Percentiles rank a stretch among this genome's conserved stretches.
Evolutionary conservation across 768 basidiomycete genomes (phyloP).

Genomic region (Tremella fuciformis): DNA sequence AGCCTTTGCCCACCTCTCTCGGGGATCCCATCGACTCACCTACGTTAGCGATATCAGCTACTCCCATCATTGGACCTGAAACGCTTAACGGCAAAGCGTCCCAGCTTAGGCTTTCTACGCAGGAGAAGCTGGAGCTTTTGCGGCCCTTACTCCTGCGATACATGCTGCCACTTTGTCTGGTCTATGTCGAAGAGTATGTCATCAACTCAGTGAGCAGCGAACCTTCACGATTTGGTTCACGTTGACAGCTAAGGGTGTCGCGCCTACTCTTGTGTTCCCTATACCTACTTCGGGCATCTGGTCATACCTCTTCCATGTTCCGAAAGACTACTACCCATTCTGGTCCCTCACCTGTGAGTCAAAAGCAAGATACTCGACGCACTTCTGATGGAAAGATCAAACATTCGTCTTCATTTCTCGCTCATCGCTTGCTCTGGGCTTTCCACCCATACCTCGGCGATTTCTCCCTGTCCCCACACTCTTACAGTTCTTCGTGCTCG

Average conservation of each 20-base stretch:
- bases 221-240: background rate
- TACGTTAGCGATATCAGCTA: conserved; percentile 10
- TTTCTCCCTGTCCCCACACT: conserved; percentile 74
- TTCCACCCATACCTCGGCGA: conserved; percentile 70
- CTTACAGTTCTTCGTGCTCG: conserved; percentile 66
- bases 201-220: conserved; percentile 56
- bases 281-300: conserved; percentile 68
- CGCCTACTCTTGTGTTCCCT: conserved; percentile 84
- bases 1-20: conserved; percentile 48
- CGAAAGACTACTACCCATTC: conserved; percentile 90
- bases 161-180: conserved; percentile 78
- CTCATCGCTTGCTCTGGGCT: conserved; percentile 78
- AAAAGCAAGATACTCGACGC: background rate
- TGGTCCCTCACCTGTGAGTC: conserved; percentile 57
- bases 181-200: conserved; percentile 60
- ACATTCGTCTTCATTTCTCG: conserved; percentile 90
- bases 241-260: conserved; percentile 63
- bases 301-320: conserved; percentile 72
- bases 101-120: conserved; percentile 59
- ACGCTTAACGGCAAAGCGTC: conserved; percentile 40
- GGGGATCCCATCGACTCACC: conserved; percentile 4
- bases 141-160: conserved; percentile 74
- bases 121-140: conserved; percentile 77
- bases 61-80: background rate
- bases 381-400: conserved; percentile 45